Evolutionary conservation across 768 basidiomycete species (phyloP), one percentile per base, ranked within the genome.

Genomic region (Lentinula edodes): DNA sequence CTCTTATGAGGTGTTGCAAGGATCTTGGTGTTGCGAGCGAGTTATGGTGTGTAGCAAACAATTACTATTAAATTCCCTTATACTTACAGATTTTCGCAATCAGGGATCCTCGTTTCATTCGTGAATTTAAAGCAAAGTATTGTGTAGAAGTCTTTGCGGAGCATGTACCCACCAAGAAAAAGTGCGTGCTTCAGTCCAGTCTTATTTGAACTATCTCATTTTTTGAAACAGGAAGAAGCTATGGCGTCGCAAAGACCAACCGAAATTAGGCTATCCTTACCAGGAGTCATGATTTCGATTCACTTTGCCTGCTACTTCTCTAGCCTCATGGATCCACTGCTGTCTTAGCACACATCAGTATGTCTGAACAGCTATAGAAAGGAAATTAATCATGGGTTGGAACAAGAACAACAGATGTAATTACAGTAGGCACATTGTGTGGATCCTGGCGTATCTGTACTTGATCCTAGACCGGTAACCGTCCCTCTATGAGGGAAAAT

Each of bases 1-100:
- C 96, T 0, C 78, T 98, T 35, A 97, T 98, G 95, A 80, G 96
- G 36, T 98, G 96, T 73, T 95, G 93, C 77, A 98, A 98, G 70
- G 96, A 98, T 70, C 76, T 98, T 43, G 96, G 96, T 10, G 82
- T 98, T 66, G 96, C 96, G 0, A 95, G 93, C 72, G 96, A 98
- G 74, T 85, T 98, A 23, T 98, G 96, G 95, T 94, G 66, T 63
- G 82, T 68, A 23, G 8, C 9, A 32, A 5, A 32, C 64, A n/a
- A 6, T 20, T 15, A 54, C 13, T 16, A 23, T 35, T 39, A 52
- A 54, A 38, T 15, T 16, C 10, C 58, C 42, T 64, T 48, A 34
- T 42, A 2, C 28, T 28, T 28, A 28, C 9, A 45, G 51, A 18
- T 13, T 43, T 48, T 35, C 0, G 64, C 18, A n/a, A 13, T 56